These are phyloP conservation scores for Lactuca sativa DNA, from an alignment of 129 eudicot species.

Conservation along the genomic window DNA sequence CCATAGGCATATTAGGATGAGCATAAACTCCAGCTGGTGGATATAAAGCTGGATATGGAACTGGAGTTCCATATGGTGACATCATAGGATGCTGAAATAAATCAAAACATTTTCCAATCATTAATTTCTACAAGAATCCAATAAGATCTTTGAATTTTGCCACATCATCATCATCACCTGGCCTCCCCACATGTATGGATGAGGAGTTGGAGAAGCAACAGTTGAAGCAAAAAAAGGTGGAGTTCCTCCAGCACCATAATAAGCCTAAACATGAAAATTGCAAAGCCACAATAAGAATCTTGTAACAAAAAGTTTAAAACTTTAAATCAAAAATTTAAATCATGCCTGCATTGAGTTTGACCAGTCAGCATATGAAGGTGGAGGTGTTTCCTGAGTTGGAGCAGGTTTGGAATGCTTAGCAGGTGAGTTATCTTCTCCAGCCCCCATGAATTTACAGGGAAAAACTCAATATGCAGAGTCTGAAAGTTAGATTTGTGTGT, in stretches of 20 bases:
- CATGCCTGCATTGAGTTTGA: slow-evolving; percentile 79
- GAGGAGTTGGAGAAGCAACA: slow-evolving; percentile 86
- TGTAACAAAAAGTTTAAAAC: slow-evolving; percentile 11
- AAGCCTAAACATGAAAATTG: slow-evolving; percentile 50
- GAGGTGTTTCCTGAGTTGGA: slow-evolving; percentile 69
- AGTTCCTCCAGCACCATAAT: slow-evolving; percentile 75
- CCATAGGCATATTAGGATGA: slow-evolving; percentile 84
- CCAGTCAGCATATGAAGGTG: slow-evolving; percentile 85
- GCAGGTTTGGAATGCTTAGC: slow-evolving; percentile 67
- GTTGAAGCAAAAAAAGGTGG: slow-evolving; percentile 84
- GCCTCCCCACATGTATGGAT: slow-evolving; percentile 85
- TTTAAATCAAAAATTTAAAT: background rate
- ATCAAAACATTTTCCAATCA: slow-evolving; percentile 20
- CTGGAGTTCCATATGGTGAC: slow-evolving; percentile 93
- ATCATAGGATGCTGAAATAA: slow-evolving; percentile 74
- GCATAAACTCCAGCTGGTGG: slow-evolving; percentile 89
- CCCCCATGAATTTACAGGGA: slow-evolving; percentile 50
- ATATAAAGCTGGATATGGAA: slow-evolving; percentile 89
- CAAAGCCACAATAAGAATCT: slow-evolving; percentile 9
- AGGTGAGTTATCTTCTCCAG: slow-evolving; percentile 80
- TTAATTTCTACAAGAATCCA: background rate
- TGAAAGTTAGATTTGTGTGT: slow-evolving; percentile 9
- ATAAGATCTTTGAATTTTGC: background rate
- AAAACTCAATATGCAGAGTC: slow-evolving; percentile 15
- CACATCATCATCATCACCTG: slow-evolving; percentile 52